These are phyloP conservation scores for Apiospora hydei DNA, from an alignment of 2,329 filamentous ascomycete species.

Conservation along the genomic window DNA sequence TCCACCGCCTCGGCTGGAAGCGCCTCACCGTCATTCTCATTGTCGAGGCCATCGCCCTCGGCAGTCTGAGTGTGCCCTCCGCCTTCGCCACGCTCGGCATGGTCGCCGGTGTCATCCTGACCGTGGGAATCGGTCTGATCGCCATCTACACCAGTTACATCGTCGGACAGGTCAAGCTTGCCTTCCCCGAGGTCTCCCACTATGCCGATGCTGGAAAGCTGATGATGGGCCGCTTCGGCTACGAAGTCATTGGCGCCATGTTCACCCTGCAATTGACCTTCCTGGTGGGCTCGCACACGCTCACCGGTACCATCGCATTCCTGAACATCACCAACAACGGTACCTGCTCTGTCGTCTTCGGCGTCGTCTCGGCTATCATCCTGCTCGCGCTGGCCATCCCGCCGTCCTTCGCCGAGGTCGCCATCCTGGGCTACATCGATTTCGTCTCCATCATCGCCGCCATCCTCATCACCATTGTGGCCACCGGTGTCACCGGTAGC, in stretches of 20 bases:
- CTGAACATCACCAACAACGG: conserved; percentile 64
- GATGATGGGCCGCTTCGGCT: conserved; percentile 59
- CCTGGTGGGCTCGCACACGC: conserved; percentile 68
- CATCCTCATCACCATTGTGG: conserved; percentile 66
- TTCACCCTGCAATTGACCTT: conserved; percentile 67
- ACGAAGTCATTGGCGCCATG: conserved; percentile 60
- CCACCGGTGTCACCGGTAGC: conserved; percentile 53
- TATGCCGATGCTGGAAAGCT: conserved; percentile 64
- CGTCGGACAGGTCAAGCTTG: conserved; percentile 51
- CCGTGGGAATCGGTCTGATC: conserved; percentile 51
- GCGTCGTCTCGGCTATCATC: conserved; percentile 60
- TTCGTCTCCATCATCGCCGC: conserved; percentile 65
- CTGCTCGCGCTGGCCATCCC: conserved; percentile 63
- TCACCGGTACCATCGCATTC: conserved; percentile 68
- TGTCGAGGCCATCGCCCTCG: conserved; percentile 64
- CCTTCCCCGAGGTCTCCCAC: conserved; percentile 41
- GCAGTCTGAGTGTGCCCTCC: conserved; percentile 57
- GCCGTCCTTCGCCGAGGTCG: conserved; percentile 64
- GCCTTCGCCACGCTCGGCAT: conserved; percentile 63
- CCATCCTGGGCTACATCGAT: conserved; percentile 64
- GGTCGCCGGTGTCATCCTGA: conserved; percentile 55
- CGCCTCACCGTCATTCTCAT: conserved; percentile 62
- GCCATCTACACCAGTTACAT: conserved; percentile 58
- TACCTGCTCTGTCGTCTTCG: conserved; percentile 65
- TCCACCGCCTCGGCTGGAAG: conserved; percentile 63